These are phyloP conservation scores for Ustilago sp. DNA, from an alignment of 1,284 basidiomycete species.

Conservation along the genomic window DNA sequence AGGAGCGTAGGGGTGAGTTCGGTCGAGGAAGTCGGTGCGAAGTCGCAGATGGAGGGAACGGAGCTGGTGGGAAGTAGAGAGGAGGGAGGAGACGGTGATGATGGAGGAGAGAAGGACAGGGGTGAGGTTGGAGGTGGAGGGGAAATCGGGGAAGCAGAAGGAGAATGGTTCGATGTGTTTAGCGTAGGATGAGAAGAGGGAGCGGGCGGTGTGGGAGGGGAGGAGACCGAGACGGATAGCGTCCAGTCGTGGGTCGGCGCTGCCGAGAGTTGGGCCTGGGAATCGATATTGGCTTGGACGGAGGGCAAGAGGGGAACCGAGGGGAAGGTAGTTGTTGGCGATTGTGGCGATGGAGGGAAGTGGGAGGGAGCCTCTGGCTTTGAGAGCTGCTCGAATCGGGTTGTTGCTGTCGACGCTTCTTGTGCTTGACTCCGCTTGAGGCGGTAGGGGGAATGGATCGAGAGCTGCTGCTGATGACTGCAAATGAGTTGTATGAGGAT, in stretches of 20 bases:
- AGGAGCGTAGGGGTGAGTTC: constrained; percentile 26
- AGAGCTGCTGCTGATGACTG: not conserved
- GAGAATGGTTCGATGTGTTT: constrained; percentile 31
- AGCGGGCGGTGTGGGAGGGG: constrained; percentile 21
- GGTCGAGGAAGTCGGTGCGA: constrained; percentile 23
- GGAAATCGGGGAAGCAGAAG: constrained; percentile 40
- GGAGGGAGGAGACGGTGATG: constrained; percentile 16
- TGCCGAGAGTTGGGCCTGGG: constrained; percentile 20
- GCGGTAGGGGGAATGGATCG: not conserved
- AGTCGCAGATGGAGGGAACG: constrained; percentile 11
- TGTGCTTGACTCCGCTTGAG: not conserved
- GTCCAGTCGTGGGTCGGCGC: constrained; percentile 35
- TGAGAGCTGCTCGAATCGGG: not conserved
- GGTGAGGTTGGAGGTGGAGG: constrained; percentile 31
- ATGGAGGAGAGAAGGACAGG: constrained; percentile 33
- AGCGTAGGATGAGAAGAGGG: constrained; percentile 27
- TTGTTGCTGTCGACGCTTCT: not conserved
- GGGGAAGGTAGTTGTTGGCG: not conserved
- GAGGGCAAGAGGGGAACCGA: not conserved
- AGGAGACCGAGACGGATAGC: constrained; percentile 35
- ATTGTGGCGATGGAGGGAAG: not conserved
- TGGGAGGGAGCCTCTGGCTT: constrained; percentile 1
- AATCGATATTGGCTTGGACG: constrained; percentile 33
- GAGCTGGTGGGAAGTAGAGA: constrained; percentile 5
- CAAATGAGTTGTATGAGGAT: not conserved